Conservation (phyloP, 2,329 filamentous ascomycete species). For the Dissoconium aciculare region DNA sequence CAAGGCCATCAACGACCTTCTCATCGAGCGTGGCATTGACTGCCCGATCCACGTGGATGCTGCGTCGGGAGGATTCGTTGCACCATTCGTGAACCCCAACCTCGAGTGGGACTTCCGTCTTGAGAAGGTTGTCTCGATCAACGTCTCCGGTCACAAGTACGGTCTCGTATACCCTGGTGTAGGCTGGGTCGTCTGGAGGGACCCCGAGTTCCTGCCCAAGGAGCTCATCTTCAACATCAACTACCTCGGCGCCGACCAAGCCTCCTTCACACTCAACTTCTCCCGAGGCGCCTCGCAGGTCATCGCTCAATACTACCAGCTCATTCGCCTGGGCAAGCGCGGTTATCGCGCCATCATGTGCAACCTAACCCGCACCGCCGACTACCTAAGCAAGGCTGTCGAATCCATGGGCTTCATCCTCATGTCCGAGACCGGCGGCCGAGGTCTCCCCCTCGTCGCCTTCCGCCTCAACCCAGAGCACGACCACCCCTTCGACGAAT, state of each 20-base stretch:
- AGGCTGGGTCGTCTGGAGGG: constrained; percentile 85
- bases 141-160: constrained; percentile 85
- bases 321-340: constrained; percentile 84
- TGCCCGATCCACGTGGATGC: constrained; percentile 88
- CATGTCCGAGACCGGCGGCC: constrained; percentile 65
- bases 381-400: constrained; percentile 67
- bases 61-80: constrained; percentile 82
- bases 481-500: constrained; percentile 41
- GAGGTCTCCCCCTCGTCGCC: constrained; percentile 76
- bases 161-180: constrained; percentile 75
- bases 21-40: constrained; percentile 60
- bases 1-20: constrained; percentile 77
- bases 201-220: constrained; percentile 66
- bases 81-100: constrained; percentile 72
- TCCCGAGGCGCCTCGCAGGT: constrained; percentile 89
- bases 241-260: constrained; percentile 89
- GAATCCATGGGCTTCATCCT: constrained; percentile 68
- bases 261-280: constrained; percentile 94
- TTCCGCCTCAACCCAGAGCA: constrained; percentile 55
- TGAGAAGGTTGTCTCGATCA: constrained; percentile 81
- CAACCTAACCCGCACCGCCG: constrained; percentile 77
- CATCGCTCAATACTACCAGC: constrained; percentile 93
- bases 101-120: constrained; percentile 87
- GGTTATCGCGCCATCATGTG: constrained; percentile 89
- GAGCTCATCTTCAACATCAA: constrained; percentile 99